phyloP scores from a whole-genome alignment of 1,139 yeast genomes.

The Taphrina confusa region DNA sequence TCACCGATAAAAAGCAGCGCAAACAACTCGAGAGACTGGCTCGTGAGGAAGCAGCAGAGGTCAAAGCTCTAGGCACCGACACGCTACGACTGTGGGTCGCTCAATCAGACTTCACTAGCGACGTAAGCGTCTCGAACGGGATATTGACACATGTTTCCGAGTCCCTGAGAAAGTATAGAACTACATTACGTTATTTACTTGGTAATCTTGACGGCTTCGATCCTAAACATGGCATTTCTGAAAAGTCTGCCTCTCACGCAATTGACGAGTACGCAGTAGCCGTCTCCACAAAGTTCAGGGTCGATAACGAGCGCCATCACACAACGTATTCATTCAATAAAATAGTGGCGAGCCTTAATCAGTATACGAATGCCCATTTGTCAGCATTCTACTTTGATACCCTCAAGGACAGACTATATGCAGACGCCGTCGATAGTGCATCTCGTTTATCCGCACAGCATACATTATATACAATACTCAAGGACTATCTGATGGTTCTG shows the following conservation, averaged over 20 bases:
- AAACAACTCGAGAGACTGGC: conserved; percentile 50
- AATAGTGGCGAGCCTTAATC: conserved; percentile 48
- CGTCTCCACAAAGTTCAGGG: conserved; percentile 56
- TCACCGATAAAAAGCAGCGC: conserved; percentile 54
- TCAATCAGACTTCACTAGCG: conserved; percentile 79
- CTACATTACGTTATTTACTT: conserved; percentile 74
- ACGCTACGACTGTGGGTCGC: conserved; percentile 92
- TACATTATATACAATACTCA: conserved; percentile 60
- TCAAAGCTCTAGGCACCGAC: conserved; percentile 66
- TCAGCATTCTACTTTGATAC: conserved; percentile 86
- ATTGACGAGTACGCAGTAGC: conserved; percentile 69
- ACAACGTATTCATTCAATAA: conserved; percentile 64
- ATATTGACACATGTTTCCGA: conserved; percentile 76
- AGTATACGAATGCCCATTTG: conserved; percentile 69
- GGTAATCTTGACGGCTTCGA: conserved; percentile 64
- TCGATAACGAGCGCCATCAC: conserved; percentile 53
- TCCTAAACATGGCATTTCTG: conserved; percentile 37
- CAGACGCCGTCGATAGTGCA: conserved; percentile 55
- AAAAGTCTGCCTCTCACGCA: conserved; percentile 46
- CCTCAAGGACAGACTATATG: conserved; percentile 80
- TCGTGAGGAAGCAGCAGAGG: conserved; percentile 16
- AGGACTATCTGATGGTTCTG: conserved; percentile 63
- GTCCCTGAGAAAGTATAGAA: conserved; percentile 74
- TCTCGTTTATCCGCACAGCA: conserved; percentile 71
- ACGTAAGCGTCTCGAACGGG: conserved; percentile 71